phyloP scores from a whole-genome alignment of 2,329 filamentous ascomycete genomes.

The Kalmusia sp. region DNA sequence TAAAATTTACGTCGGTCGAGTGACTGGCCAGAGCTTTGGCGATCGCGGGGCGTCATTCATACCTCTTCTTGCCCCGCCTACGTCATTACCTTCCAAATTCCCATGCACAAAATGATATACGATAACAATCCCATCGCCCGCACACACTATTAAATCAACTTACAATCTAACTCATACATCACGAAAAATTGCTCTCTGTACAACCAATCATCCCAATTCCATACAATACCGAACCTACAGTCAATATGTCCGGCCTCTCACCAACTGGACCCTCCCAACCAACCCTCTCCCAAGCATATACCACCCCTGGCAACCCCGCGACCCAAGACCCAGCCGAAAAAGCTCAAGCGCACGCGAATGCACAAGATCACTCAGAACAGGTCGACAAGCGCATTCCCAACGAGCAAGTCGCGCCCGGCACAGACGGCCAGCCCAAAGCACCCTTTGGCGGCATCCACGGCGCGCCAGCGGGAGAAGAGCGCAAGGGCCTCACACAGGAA shows the following conservation, averaged over 20 bases:
- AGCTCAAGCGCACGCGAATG: constrained; percentile 39
- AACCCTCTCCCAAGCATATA: constrained; percentile 53
- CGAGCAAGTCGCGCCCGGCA: constrained; percentile 43
- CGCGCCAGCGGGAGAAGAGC: constrained; percentile 53
- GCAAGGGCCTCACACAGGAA: constrained; percentile 46
- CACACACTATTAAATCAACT: not conserved
- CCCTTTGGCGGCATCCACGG: constrained; percentile 54
- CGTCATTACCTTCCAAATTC: constrained; percentile 32
- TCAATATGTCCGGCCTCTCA: constrained; percentile 48
- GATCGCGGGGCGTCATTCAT: constrained; percentile 9
- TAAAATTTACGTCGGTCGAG: too few relatives aligned
- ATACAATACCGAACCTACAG: not conserved
- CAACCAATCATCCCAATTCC: constrained; percentile 4
- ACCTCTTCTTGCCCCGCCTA: constrained; percentile 31
- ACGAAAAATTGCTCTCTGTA: not conserved
- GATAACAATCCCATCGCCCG: not conserved
- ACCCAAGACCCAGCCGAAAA: constrained; percentile 50
- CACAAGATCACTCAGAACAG: constrained; percentile 34
- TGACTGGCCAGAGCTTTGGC: too few relatives aligned
- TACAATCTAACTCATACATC: not conserved
- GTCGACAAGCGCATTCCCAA: constrained; percentile 48
- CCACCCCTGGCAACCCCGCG: constrained; percentile 55
- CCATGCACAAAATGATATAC: constrained; percentile 12
- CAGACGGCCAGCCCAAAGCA: constrained; percentile 45
- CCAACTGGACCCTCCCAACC: constrained; percentile 54